Conservation (phyloP, 352 stramenopile species). For the Phytophthora agathidicida region DNA sequence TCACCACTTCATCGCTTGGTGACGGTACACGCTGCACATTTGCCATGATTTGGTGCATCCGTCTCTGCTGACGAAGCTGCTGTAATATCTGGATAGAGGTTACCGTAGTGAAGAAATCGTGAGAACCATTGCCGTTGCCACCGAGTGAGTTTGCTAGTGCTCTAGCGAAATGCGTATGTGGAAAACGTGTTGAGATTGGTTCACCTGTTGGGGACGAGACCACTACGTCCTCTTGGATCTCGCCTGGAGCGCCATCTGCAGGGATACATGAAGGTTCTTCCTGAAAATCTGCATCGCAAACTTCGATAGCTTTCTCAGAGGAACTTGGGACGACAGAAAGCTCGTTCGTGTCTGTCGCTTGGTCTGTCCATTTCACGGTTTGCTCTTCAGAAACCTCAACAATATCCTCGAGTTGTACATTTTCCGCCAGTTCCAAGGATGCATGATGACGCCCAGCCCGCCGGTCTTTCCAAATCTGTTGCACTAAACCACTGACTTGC, state of each 20-base stretch:
- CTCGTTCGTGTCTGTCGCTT: constrained; percentile 42
- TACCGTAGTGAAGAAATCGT: constrained; percentile 3
- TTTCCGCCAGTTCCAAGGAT: background rate
- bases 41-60: constrained; percentile 3
- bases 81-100: constrained; percentile 32
- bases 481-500: constrained; percentile 48
- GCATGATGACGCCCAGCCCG: background rate
- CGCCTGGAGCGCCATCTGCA: background rate
- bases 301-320: constrained; percentile 39
- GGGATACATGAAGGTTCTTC: background rate
- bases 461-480: constrained; percentile 49
- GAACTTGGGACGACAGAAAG: constrained; percentile 12
- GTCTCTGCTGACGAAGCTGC: constrained; percentile 30
- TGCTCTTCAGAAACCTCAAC: background rate
- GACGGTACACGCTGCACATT: background rate
- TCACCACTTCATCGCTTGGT: background rate
- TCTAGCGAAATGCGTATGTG: constrained; percentile 20
- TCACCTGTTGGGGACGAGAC: background rate
- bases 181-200: background rate
- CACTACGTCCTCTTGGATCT: background rate
- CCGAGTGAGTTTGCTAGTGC: constrained; percentile 7
- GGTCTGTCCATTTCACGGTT: constrained; percentile 11
- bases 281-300: background rate
- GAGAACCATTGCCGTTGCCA: background rate
- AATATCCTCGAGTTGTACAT: background rate